Conservation (phyloP, 1,284 basidiomycete species). For the Malassezia nana region DNA sequence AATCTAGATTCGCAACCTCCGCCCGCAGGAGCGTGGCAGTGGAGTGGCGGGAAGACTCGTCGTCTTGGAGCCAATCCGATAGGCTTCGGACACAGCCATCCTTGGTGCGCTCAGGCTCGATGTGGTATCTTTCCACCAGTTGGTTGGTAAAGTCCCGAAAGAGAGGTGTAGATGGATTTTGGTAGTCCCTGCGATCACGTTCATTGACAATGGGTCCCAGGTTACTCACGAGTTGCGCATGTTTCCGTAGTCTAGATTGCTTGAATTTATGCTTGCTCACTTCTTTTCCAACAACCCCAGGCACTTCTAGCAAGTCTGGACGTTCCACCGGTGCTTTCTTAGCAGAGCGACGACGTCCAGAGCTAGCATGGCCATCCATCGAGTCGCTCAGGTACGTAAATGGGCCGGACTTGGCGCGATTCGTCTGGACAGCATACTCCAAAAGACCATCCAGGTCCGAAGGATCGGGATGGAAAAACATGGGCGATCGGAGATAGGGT, state of each 20-base stretch:
- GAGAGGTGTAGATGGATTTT: slow-evolving; percentile 38
- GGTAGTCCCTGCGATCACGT: slow-evolving; percentile 47
- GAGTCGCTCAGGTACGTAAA: background rate
- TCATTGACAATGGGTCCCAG: slow-evolving; percentile 43
- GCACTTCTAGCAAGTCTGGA: slow-evolving; percentile 44
- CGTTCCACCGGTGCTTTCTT: background rate
- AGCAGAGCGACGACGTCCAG: slow-evolving; percentile 10
- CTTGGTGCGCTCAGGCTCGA: background rate
- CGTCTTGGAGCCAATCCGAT: background rate
- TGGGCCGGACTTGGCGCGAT: slow-evolving; percentile 8
- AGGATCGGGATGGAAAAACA: slow-evolving; percentile 49
- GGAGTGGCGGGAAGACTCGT: background rate
- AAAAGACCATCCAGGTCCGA: slow-evolving; percentile 47
- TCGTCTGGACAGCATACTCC: slow-evolving; percentile 33
- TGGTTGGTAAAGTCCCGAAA: slow-evolving; percentile 38
- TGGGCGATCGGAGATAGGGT: slow-evolving; percentile 46
- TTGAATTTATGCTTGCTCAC: slow-evolving; percentile 48
- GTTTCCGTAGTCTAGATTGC: slow-evolving; percentile 21
- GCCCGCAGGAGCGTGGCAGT: slow-evolving; percentile 14
- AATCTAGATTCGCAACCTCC: slow-evolving; percentile 12
- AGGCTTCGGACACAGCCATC: background rate
- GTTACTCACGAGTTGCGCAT: slow-evolving; percentile 8
- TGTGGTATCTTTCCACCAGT: slow-evolving; percentile 29
- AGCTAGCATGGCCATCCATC: background rate
- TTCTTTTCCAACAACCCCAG: slow-evolving; percentile 48